Evolutionary conservation across 352 stramenopile genomes (phyloP).

Genomic region (Phytopythium helicoides): DNA sequence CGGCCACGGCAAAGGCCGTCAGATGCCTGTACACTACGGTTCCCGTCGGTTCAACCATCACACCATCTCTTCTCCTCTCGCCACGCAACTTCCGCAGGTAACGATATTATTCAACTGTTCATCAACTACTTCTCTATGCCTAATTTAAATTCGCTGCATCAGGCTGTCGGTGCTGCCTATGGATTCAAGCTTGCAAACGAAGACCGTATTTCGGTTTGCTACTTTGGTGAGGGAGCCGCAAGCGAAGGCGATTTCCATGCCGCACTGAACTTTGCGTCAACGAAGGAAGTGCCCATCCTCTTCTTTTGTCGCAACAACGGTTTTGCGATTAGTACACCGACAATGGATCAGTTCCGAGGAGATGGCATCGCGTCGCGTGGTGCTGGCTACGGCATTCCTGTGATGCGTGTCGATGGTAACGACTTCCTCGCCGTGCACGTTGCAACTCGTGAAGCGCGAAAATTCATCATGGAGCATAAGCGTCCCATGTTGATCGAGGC

Average conservation of each 20-base stretch:
- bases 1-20: constrained; percentile 95
- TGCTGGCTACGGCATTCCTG: constrained; percentile 95
- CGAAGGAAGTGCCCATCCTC: constrained; percentile 93
- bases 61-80: constrained; percentile 96
- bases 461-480: constrained; percentile 88
- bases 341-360: constrained; percentile 95
- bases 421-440: constrained; percentile 96
- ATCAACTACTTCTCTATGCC: too few relatives aligned
- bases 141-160: too few relatives aligned
- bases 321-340: constrained; percentile 98
- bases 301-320: constrained; percentile 99
- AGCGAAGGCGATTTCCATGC: constrained; percentile 98
- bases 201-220: constrained; percentile 90
- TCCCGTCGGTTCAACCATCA: constrained; percentile 95
- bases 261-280: constrained; percentile 95
- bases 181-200: constrained; percentile 94
- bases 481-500: constrained; percentile 96
- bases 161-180: constrained; percentile 96
- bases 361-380: constrained; percentile 96
- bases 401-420: constrained; percentile 98
- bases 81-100: constrained; percentile 96
- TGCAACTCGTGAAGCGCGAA: constrained; percentile 86
- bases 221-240: constrained; percentile 97
- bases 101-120: too few relatives aligned
- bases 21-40: constrained; percentile 99